Conservation (phyloP, 106 monocot genomes). For the Cymbidium sinense region DNA sequence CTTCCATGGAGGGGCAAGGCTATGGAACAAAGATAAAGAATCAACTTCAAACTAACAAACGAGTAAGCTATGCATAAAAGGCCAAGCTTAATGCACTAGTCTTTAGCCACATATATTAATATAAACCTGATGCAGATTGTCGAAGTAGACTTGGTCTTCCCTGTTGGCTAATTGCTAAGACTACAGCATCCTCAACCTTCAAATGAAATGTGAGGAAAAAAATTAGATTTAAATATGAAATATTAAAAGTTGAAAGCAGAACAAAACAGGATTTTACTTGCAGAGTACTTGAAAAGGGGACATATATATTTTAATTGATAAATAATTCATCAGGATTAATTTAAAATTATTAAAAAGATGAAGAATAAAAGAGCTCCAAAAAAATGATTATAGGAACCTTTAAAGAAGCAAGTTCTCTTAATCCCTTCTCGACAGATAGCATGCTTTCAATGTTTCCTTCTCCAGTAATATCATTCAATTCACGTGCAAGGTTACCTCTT, state of each 20-base stretch:
- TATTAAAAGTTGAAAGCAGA: slow-evolving; percentile 1
- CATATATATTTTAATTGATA: background rate
- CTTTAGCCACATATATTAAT: background rate
- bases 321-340: background rate
- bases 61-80: background rate
- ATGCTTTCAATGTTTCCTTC: slow-evolving; percentile 97
- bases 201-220: slow-evolving; percentile 1
- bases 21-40: background rate
- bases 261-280: background rate
- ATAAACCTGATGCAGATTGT: slow-evolving; percentile 58
- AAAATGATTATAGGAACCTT: slow-evolving; percentile 42
- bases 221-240: background rate
- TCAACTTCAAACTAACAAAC: background rate
- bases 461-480: slow-evolving; percentile 67
- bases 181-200: slow-evolving; percentile 86
- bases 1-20: background rate
- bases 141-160: slow-evolving; percentile 45
- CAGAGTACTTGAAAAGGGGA: background rate
- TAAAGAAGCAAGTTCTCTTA: slow-evolving; percentile 80
- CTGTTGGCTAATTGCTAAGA: slow-evolving; percentile 60
- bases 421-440: slow-evolving; percentile 89
- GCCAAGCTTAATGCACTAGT: background rate
- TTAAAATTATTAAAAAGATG: background rate
- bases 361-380: background rate
- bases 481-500: slow-evolving; percentile 35